Base-by-base conservation (phyloP, 2,329 filamentous ascomycete species). In the Hypoxylon sp. region DNA sequence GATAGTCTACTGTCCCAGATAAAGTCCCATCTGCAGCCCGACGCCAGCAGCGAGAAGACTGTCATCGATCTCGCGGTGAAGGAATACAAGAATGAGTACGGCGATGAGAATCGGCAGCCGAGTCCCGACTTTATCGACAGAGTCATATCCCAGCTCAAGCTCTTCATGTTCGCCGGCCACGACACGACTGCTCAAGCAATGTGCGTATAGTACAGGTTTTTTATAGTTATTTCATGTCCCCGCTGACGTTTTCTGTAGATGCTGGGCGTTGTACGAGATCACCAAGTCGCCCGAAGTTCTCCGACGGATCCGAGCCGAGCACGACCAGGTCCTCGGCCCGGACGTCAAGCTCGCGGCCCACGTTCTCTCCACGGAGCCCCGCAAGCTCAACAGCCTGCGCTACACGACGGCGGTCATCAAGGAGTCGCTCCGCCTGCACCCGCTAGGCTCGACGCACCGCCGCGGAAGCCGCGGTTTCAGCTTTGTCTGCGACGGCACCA, bases 401-500 rank as follows among this genome's bases (percentile, higher is more conserved):
- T 76, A 75, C 53, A 76, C 74, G 0, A 47, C 68, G 1, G 75
- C 70, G 8, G 70, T 73, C 0, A 68, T 77, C 43, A 74, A 74
- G 15, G 75, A 78, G 58, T 69, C 71, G 3, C 60, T 75, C 31
- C 67, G 73, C 0, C 53, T 75, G 4, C 65, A 70, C 45, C 69
- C 71, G 1, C 50, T 66, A 2, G 70, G 67, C 1, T 66, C 66
- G 3, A 69, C 65, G 1, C 46, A 57, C 21, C 49, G 49, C 11
- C 31, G 37, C 11, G 50, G 60, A 0, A 37, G 49, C 8, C 60
- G 60, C 1, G 58, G 58, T 20, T 66, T 65, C 38, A 38, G 20
- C 18, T 10, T 70, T 24, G 50, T 60, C n/a, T 47, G 40, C 13
- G 63, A 62, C 4, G 63, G 50, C 8, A 58, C 48, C 4, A 54